Conservation (phyloP, 345 rosid genomes). For the Linum tenue region DNA sequence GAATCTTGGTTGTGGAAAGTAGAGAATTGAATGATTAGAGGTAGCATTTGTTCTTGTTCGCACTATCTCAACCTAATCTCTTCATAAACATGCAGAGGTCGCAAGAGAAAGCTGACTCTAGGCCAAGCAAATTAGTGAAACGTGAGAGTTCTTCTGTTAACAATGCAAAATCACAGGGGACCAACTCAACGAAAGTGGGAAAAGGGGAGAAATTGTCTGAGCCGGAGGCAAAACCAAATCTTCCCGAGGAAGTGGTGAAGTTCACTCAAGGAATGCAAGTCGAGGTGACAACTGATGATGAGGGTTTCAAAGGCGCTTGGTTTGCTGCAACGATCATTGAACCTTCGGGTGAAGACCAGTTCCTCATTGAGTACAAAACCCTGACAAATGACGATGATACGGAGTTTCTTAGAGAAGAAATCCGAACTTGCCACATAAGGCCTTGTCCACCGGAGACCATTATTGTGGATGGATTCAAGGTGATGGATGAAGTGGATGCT, state of each 20-base stretch:
- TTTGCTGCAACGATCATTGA: conserved; percentile 52
- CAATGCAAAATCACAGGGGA: background rate
- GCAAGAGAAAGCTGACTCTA: background rate
- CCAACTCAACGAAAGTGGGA: conserved; percentile 2
- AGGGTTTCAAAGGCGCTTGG: conserved; percentile 86
- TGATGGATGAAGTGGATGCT: conserved; percentile 72
- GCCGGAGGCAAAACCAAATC: conserved; percentile 2
- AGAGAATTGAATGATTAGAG: no score
- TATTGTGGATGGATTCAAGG: conserved; percentile 31
- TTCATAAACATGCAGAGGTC: conserved; percentile 22
- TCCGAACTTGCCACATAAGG: conserved; percentile 40
- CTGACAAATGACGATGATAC: conserved; percentile 63
- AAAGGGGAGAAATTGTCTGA: conserved; percentile 5
- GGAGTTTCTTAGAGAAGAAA: conserved; percentile 57
- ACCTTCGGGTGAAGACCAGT: conserved; percentile 36
- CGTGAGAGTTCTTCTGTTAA: background rate
- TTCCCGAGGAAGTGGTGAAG: background rate
- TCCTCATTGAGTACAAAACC: conserved; percentile 45
- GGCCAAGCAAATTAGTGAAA: background rate
- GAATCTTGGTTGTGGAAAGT: no score
- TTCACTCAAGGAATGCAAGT: conserved; percentile 23
- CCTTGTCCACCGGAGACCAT: conserved; percentile 50
- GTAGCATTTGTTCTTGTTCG: background rate
- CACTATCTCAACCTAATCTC: conserved; percentile 2
- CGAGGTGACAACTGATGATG: conserved; percentile 76